Evolutionary conservation across 1,284 basidiomycete genomes (phyloP).

Genomic region (Tilletia indica): DNA sequence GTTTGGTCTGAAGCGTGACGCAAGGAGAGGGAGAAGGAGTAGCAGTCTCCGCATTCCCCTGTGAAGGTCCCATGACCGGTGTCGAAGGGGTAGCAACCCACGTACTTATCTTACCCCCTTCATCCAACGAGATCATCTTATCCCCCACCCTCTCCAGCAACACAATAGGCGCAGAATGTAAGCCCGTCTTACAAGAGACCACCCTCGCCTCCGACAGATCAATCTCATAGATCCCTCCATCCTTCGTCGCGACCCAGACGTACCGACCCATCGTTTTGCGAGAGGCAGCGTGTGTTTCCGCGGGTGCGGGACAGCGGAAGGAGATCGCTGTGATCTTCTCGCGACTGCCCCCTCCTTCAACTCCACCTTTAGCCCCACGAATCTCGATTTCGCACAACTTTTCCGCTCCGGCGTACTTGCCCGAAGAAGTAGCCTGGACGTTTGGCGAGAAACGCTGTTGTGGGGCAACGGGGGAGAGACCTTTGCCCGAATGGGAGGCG

Average conservation of each 20-base stretch:
- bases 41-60: background rate
- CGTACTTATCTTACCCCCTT: constrained; percentile 50
- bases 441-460: background rate
- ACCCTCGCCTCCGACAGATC: constrained; percentile 38
- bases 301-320: background rate
- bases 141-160: constrained; percentile 41
- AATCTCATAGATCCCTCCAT: constrained; percentile 48
- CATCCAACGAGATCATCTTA: constrained; percentile 47
- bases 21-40: background rate
- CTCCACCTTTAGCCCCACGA: background rate
- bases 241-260: constrained; percentile 50
- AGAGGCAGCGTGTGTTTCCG: background rate
- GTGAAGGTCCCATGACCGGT: background rate
- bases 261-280: constrained; percentile 30
- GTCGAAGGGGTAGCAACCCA: constrained; percentile 34
- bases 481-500: background rate
- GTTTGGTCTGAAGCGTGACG: constrained; percentile 32
- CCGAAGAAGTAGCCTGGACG: background rate
- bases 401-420: background rate
- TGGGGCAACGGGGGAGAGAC: background rate
- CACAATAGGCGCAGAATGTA: constrained; percentile 42
- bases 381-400: constrained; percentile 5
- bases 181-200: constrained; percentile 30
- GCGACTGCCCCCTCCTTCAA: background rate
- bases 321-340: constrained; percentile 9